Evolutionary conservation across 192 early-diverging fungal species (phyloP).

Genomic region (Chytriomyces confervae): DNA sequence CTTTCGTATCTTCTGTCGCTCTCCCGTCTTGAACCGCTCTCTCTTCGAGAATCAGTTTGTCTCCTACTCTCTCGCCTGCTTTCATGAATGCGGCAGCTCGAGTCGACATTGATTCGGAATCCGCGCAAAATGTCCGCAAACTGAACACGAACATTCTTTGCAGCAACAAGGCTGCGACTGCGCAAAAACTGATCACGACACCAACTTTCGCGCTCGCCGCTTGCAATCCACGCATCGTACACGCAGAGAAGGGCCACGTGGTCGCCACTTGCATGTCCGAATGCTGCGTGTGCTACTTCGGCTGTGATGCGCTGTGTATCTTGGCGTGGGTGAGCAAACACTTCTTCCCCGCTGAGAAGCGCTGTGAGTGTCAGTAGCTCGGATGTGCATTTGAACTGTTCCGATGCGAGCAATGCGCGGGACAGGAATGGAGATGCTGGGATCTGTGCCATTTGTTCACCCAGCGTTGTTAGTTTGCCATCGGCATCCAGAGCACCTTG

Average conservation of each 20-base stretch:
- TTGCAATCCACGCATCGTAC: slow-evolving; percentile 50
- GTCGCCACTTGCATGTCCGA: slow-evolving; percentile 52
- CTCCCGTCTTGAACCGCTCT: neutral
- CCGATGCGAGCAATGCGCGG: slow-evolving; percentile 44
- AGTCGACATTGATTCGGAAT: slow-evolving; percentile 39
- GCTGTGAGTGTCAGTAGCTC: slow-evolving; percentile 59
- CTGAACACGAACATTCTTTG: slow-evolving; percentile 55
- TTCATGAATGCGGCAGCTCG: neutral
- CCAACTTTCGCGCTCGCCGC: slow-evolving; percentile 45
- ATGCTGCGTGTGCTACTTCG: slow-evolving; percentile 33
- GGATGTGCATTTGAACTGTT: slow-evolving; percentile 44
- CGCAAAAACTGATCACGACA: slow-evolving; percentile 51
- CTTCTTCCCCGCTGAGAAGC: slow-evolving; percentile 59
- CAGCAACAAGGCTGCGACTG: slow-evolving; percentile 52
- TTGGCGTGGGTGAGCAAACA: slow-evolving; percentile 44
- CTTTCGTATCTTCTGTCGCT: slow-evolving; percentile 18
- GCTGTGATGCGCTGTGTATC: slow-evolving; percentile 43
- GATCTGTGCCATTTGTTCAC: slow-evolving; percentile 51
- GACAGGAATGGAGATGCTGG: slow-evolving; percentile 56
- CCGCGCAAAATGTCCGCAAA: slow-evolving; percentile 44
- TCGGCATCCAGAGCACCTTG: slow-evolving; percentile 56
- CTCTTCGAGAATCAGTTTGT: neutral
- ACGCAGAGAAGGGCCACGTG: slow-evolving; percentile 56
- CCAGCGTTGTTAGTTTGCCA: slow-evolving; percentile 52
- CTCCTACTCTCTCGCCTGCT: neutral